Percentiles rank a stretch among this genome's conserved stretches.
phyloP scores from a whole-genome alignment of 805 yeast genomes.

The Yarrowia deformans region DNA sequence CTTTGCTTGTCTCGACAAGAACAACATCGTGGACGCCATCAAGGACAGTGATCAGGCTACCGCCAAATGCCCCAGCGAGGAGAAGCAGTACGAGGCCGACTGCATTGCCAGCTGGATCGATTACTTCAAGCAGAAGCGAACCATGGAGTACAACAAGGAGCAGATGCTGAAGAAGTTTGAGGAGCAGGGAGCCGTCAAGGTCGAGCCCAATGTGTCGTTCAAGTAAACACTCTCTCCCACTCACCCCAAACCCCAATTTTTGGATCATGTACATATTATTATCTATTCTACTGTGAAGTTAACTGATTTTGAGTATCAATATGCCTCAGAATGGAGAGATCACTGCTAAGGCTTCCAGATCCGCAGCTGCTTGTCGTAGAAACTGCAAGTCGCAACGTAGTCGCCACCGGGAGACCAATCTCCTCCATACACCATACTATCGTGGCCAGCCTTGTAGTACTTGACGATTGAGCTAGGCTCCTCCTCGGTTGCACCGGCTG shows the following conservation, averaged over 20 bases:
- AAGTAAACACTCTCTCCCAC: constrained; percentile 32
- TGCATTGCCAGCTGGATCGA: constrained; percentile 89
- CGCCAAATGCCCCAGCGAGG: constrained; percentile 63
- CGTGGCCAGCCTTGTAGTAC: constrained; percentile 69
- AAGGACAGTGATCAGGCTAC: constrained; percentile 56
- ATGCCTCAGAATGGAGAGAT: no score
- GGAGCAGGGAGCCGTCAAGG: constrained; percentile 62
- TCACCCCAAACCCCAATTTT: not conserved
- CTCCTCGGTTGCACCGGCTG: constrained; percentile 47
- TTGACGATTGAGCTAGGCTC: constrained; percentile 48
- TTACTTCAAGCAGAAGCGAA: constrained; percentile 89
- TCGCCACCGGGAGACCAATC: constrained; percentile 69
- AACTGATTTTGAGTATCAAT: no score
- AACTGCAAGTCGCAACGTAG: constrained; percentile 80
- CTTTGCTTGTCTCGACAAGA: constrained; percentile 74
- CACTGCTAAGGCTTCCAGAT: constrained; percentile 59
- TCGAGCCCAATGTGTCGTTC: constrained; percentile 42
- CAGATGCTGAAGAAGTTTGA: constrained; percentile 73
- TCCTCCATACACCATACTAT: constrained; percentile 95
- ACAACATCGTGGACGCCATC: constrained; percentile 72
- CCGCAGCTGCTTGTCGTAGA: constrained; percentile 85
- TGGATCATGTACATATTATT: constrained; percentile 33
- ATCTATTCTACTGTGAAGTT: constrained; percentile 28
- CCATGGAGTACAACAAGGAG: constrained; percentile 73
- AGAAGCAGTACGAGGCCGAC: constrained; percentile 67